Evolutionary conservation across 179 eudicot genomes (phyloP), one percentile per base, ranked within the genome.

Genomic region (Spergularia azorica): DNA sequence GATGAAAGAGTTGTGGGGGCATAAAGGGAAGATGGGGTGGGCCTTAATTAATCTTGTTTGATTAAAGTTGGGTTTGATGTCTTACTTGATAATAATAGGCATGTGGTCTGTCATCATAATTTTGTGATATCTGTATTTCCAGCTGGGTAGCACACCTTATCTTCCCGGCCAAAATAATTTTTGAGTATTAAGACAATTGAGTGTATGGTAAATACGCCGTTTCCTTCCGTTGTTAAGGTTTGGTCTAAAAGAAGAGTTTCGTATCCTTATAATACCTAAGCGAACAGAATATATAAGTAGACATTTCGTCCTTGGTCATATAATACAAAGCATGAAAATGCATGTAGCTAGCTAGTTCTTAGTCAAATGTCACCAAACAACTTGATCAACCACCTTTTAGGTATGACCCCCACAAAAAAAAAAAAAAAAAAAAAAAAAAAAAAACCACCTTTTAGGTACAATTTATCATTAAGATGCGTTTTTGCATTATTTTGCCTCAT

Each of bases 81-180:
- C 17, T 77, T 55, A 36, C 51, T 56, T 71, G 56, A 71, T 39
- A 64, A 71, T 60, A 43, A 64, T 57, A 71, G 54, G 70, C 75
- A 77, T 81, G 76, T 77, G 84, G 55, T 66, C 16, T 68, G 84
- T 77, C 80, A 72, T 58, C 60, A 72, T 62, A 56, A 69, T 76
- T 51, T 62, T 74, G 68, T 69, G 81, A 67, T 77, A 71, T 66
- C 13, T 67, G 32, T 16, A 20, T 56, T 3, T 74, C 75, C 79
- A 82, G 81, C 79, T 82, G 78, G 52, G 72, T 70, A 78, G 38
- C 67, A 73, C 77, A 73, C 77, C 81, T 81, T 77, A 77, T 77
- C 76, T 54, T 73, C 72, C 81, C 59, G 67, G 78, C 78, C 67
- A 81, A 7, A 16, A 36, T 8, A 58, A 43, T 58, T 17, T 32